These are phyloP conservation scores for Podaxis pistillaris DNA, from an alignment of 768 basidiomycete species.

Conservation along the genomic window DNA sequence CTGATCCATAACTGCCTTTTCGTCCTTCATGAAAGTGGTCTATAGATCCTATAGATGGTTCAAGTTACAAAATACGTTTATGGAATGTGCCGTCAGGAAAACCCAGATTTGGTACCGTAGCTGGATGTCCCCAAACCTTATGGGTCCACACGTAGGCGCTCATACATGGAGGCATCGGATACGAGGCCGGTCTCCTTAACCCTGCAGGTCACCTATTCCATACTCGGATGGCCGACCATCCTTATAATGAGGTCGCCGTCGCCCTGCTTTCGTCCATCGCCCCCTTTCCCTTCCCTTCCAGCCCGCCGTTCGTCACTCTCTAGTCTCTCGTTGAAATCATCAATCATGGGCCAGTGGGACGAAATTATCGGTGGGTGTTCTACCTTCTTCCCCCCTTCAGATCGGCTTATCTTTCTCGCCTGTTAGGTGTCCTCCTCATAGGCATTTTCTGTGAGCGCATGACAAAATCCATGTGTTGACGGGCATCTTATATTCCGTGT, in stretches of 20 bases:
- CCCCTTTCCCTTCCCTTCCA: neutral
- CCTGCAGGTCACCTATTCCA: constrained; percentile 5
- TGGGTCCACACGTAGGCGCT: neutral
- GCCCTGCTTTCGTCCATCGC: neutral
- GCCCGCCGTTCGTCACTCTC: neutral
- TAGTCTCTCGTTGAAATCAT: constrained; percentile 12
- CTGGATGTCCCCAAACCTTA: neutral
- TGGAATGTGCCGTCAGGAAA: neutral
- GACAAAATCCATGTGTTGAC: neutral
- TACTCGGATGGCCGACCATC: neutral
- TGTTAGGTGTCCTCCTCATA: constrained; percentile 20
- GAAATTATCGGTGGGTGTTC: constrained; percentile 23
- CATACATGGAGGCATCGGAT: neutral
- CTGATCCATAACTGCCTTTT: neutral
- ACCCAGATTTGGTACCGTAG: neutral
- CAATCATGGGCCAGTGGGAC: constrained; percentile 27
- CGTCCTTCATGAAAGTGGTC: no score
- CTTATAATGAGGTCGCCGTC: neutral
- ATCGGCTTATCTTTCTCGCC: constrained; percentile 17
- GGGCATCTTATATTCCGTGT: neutral
- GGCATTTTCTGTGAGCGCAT: constrained; percentile 21
- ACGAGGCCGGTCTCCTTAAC: neutral
- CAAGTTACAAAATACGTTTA: neutral
- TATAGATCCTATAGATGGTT: neutral
- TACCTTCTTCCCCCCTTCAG: constrained; percentile 12